These are phyloP conservation scores for Castanospermum australe DNA, from an alignment of 306 rosid species.

Conservation along the genomic window DNA sequence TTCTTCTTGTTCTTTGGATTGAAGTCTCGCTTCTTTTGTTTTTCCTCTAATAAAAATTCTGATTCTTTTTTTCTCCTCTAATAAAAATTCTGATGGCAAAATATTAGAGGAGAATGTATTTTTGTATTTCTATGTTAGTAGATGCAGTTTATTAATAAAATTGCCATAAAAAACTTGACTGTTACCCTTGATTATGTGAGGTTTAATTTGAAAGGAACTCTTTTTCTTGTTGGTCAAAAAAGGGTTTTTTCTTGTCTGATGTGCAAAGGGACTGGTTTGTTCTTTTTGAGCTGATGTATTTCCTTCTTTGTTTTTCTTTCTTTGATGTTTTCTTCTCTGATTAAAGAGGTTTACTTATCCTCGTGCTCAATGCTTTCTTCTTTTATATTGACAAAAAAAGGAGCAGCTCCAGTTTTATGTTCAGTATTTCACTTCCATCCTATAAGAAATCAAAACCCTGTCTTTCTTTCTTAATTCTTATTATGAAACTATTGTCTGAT, in stretches of 20 bases:
- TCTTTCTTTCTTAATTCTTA: not conserved
- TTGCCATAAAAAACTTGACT: not conserved
- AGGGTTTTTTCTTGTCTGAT: not conserved
- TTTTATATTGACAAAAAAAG: not conserved
- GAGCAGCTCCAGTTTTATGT: not conserved
- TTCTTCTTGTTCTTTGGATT: constrained; percentile 5
- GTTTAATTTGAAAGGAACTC: constrained; percentile 11
- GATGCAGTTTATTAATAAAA: not conserved
- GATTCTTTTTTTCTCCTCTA: not conserved
- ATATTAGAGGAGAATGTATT: not conserved
- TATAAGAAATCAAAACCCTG: not conserved
- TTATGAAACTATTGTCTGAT: not conserved
- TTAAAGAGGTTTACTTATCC: constrained; percentile 8
- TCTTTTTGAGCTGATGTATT: not conserved
- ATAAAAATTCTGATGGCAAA: too few relatives aligned
- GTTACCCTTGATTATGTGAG: not conserved
- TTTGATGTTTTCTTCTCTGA: constrained; percentile 17
- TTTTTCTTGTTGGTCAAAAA: not conserved
- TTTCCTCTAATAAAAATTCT: not conserved
- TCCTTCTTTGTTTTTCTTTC: not conserved
- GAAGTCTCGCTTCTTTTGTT: not conserved
- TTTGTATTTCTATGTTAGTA: not conserved
- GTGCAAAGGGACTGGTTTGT: not conserved
- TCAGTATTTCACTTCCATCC: constrained; percentile 8
- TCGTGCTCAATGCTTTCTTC: not conserved